Percentiles rank a stretch among this genome's conserved stretches.
These are phyloP conservation scores for Fusarium sp. DNA, from an alignment of 2,329 filamentous ascomycete genomes.

Conservation along the genomic window DNA sequence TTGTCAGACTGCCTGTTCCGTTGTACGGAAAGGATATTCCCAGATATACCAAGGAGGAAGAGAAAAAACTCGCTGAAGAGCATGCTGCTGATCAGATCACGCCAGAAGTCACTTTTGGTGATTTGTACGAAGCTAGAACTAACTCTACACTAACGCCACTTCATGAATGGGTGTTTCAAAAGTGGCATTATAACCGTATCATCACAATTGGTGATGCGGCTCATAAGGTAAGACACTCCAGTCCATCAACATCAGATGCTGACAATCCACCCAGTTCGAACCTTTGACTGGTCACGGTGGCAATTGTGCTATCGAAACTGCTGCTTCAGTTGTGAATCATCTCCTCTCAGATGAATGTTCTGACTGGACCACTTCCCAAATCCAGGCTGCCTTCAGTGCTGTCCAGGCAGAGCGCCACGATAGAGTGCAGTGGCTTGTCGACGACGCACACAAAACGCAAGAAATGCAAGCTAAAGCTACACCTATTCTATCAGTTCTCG, in stretches of 20 bases:
- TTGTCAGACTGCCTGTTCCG: neutral
- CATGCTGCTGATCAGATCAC: neutral
- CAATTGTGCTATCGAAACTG: neutral
- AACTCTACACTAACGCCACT: neutral
- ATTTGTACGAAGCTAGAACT: neutral
- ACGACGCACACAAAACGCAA: neutral
- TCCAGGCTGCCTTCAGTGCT: neutral
- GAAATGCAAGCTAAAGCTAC: neutral
- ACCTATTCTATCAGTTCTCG: neutral
- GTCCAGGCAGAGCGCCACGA: neutral
- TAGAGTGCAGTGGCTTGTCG: neutral
- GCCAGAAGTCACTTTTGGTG: neutral
- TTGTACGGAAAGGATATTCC: neutral
- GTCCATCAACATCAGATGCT: fast-evolving
- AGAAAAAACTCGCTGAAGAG: neutral
- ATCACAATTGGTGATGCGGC: constrained; percentile 12
- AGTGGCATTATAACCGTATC: constrained; percentile 9
- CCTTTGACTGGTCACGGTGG: constrained; percentile 1
- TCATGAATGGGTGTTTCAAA: constrained; percentile 6
- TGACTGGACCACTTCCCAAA: neutral
- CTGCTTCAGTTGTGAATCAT: neutral
- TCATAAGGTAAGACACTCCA: neutral
- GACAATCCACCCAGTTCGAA: neutral
- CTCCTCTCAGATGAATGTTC: neutral
- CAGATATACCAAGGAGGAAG: neutral